Base-by-base conservation (phyloP, 352 stramenopile genomes). In the Phytophthora brassicae region DNA sequence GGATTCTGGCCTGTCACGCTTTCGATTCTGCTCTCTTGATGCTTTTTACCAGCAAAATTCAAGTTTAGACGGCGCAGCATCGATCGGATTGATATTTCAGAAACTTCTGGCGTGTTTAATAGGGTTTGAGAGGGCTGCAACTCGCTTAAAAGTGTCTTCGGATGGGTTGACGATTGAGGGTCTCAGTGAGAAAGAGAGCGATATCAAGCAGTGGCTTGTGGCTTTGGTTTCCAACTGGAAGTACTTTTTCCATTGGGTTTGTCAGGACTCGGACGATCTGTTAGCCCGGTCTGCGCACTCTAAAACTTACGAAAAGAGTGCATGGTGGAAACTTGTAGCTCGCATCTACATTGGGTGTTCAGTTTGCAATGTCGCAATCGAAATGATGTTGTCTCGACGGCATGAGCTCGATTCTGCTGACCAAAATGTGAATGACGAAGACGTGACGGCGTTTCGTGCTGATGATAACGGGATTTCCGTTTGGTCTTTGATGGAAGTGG, bases 161-260 rank as follows among this genome's bases (percentile, higher is more conserved):
- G 68, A 76, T 1, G 56, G 60, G 14, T 47, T 68, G 19, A 33
- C 48, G 6, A 61, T 76, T 19, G 60, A 68, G 7, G 26, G 19
- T 38, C 47, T 64, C 22, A 56, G 41, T 39, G 60, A 63, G 14
- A 71, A 60, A 16, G 52, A 66, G 16, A 46, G 45, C 12, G 68
- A 76, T 26, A 63, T 74, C 14, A 74, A 68, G 51, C 59, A 68
- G 28, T 87, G 77, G 77, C 39, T 84, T 4, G 26, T 72, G 13
- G 63, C 66, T 29, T 54, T 87, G 56, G 73, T 80, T 52, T 79
- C 77, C 24, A 83, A 83, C 33, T 68, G 66, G 67, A 81, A 76
- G 49, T 72, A 77, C 12, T 80, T 87, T 57, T 85, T 87, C 44
- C 62, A 74, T 28, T 87, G 77, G 77, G 68, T 87, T 20, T 79